These are phyloP conservation scores for Aquilaria malaccensis DNA, from an alignment of 345 rosid genomes.

Conservation along the genomic window DNA sequence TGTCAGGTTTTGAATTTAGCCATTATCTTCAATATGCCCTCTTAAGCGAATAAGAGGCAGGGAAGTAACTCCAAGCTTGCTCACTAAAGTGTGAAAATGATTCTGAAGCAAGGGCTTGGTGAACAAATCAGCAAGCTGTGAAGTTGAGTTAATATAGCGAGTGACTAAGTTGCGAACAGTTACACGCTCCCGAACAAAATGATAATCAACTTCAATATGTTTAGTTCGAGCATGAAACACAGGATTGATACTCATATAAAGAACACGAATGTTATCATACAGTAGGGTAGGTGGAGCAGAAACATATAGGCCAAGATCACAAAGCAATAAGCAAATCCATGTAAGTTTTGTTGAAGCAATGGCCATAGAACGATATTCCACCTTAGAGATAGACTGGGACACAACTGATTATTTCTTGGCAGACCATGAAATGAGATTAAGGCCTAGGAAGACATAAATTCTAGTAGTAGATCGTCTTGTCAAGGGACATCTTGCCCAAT, in stretches of 20 bases:
- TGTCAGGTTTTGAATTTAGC: too few relatives aligned
- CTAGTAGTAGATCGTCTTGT: not conserved
- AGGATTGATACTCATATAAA: not conserved
- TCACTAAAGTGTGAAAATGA: too few relatives aligned
- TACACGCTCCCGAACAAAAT: not conserved
- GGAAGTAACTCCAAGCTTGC: not conserved
- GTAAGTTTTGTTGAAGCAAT: not conserved
- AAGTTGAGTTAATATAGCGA: too few relatives aligned
- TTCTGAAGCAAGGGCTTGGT: too few relatives aligned
- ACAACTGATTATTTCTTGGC: not conserved
- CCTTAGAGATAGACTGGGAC: not conserved
- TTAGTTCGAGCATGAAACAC: not conserved
- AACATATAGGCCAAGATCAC: not conserved
- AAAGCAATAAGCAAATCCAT: not conserved
- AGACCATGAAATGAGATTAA: not conserved
- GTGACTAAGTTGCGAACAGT: not conserved
- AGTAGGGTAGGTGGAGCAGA: not conserved
- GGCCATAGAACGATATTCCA: not conserved
- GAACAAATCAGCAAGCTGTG: too few relatives aligned
- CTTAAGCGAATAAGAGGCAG: not conserved
- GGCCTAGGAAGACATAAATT: not conserved
- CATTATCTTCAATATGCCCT: not conserved
- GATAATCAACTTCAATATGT: too few relatives aligned
- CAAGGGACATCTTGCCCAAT: not conserved
- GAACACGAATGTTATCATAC: not conserved